These are phyloP conservation scores for Phyllosticta paracitricarpa DNA, from an alignment of 2,329 filamentous ascomycete genomes.

Conservation along the genomic window DNA sequence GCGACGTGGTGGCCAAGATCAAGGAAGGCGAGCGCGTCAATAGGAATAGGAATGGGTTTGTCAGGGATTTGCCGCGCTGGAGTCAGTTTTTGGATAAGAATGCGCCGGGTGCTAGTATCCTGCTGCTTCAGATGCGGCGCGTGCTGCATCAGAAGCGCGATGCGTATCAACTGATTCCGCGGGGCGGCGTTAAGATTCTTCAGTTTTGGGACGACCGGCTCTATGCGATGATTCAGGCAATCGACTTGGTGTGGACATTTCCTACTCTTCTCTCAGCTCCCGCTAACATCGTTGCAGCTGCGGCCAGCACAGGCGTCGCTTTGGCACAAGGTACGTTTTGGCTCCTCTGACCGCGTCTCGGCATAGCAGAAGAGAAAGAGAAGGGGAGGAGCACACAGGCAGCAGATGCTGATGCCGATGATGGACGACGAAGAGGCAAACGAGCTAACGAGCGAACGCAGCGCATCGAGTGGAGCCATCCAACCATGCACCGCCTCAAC, in stretches of 20 bases:
- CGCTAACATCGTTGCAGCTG: neutral
- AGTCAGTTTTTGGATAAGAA: neutral
- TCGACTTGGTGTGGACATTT: neutral
- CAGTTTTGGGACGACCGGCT: neutral
- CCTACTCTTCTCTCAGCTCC: neutral
- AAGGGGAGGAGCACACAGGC: neutral
- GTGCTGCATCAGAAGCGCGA: neutral
- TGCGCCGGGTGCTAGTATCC: neutral
- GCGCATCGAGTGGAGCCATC: conserved; percentile 1
- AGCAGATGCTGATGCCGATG: neutral
- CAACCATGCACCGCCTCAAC: neutral
- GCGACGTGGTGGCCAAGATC: neutral
- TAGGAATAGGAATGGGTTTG: neutral
- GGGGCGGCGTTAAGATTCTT: neutral
- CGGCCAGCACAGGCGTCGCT: neutral
- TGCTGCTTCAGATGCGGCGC: neutral
- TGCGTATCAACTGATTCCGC: neutral
- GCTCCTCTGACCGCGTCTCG: neutral
- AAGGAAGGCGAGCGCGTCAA: neutral
- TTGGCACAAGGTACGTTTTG: neutral
- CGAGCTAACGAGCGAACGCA: neutral
- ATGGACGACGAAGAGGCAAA: neutral
- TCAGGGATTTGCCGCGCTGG: neutral
- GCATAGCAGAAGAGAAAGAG: neutral
- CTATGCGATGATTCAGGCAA: neutral